Conservation (phyloP, 768 basidiomycete genomes). For the Galerina sulciceps region DNA sequence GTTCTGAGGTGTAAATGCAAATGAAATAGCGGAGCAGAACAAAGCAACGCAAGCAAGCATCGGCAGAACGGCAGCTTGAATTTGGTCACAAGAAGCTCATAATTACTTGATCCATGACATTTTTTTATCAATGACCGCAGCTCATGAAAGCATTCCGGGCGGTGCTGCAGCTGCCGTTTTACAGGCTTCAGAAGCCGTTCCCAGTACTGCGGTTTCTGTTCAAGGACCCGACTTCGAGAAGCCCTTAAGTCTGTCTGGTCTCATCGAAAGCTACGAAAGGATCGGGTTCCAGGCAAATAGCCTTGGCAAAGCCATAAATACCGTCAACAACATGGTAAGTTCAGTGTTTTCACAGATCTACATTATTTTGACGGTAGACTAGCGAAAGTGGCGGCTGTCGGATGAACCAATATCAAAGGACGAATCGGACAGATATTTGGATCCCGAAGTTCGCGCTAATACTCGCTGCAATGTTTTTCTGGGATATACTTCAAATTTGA, state of each 20-base stretch:
- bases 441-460: constrained; percentile 62
- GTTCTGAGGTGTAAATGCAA: neutral
- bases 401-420: constrained; percentile 77
- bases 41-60: too few relatives aligned
- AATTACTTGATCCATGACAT: constrained; percentile 4
- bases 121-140: neutral
- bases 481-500: constrained; percentile 98
- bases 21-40: too few relatives aligned
- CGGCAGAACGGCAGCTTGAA: too few relatives aligned
- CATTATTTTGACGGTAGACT: constrained; percentile 2
- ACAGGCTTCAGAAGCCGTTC: constrained; percentile 73
- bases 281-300: constrained; percentile 99
- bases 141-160: constrained; percentile 44
- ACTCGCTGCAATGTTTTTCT: constrained; percentile 90
- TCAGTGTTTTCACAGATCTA: neutral
- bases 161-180: constrained; percentile 78
- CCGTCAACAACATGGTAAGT: constrained; percentile 91
- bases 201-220: constrained; percentile 68
- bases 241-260: constrained; percentile 62
- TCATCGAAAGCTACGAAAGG: constrained; percentile 80
- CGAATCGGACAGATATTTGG: constrained; percentile 68
- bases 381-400: constrained; percentile 90
- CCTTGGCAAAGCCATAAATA: constrained; percentile 83
- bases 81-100: too few relatives aligned
- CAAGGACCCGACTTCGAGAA: constrained; percentile 87